A percentile compares a stretch with the other conserved stretches of the same genome.
These are phyloP conservation scores for Urochloa ruziziensis DNA, from an alignment of 176 grass and related monocot genomes.

Conservation along the genomic window DNA sequence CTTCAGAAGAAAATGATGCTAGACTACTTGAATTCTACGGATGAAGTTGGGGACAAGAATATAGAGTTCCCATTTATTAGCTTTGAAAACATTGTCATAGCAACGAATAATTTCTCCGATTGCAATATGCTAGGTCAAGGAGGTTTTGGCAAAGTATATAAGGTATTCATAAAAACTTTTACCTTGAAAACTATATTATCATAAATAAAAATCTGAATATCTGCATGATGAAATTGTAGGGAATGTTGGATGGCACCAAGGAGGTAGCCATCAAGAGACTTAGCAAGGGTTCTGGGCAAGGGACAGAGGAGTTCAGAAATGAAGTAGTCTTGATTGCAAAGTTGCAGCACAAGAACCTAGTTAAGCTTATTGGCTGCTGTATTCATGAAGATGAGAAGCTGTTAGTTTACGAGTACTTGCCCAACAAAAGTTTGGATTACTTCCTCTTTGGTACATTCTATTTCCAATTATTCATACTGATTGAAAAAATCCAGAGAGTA, in stretches of 20 bases:
- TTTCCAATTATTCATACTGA: not conserved
- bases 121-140: conserved; percentile 26
- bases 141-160: conserved; percentile 50
- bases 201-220: not conserved
- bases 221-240: not conserved
- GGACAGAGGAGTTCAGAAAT: conserved; percentile 5
- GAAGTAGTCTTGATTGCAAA: conserved; percentile 5
- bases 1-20: not conserved
- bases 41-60: not conserved
- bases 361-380: not conserved
- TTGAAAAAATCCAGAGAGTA: not conserved
- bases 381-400: not conserved
- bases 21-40: not conserved
- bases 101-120: conserved; percentile 37
- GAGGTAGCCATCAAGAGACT: conserved; percentile 4
- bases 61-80: conserved; percentile 21
- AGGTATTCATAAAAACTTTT: not conserved
- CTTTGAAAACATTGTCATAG: conserved; percentile 23
- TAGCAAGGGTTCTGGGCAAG: not conserved
- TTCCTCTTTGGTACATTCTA: not conserved
- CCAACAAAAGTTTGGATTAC: not conserved
- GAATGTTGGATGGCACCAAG: conserved; percentile 8
- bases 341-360: conserved; percentile 18
- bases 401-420: not conserved
- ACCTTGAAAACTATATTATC: not conserved